Percentiles rank a stretch among this genome's conserved stretches.
phyloP scores from a whole-genome alignment of 2,329 filamentous ascomycete genomes.

The Mycocentrospora acerina region DNA sequence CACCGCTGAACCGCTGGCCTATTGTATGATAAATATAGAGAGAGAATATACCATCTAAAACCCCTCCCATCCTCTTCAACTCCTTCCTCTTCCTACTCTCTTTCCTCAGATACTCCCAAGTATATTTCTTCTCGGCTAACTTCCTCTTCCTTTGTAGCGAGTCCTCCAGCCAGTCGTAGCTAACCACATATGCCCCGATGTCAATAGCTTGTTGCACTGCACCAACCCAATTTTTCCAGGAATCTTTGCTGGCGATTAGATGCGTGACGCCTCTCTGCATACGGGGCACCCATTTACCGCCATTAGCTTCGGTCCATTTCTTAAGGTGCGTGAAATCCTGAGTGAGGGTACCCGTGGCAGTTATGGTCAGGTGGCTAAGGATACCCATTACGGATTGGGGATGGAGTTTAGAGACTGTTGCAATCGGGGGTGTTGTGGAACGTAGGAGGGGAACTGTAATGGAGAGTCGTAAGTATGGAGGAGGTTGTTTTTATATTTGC shows the following conservation, averaged over 20 bases:
- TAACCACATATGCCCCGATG: constrained; percentile 38
- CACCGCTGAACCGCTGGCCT: no score
- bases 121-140: constrained; percentile 37
- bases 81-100: constrained; percentile 37
- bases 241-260: constrained; percentile 65
- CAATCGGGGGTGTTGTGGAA: not conserved
- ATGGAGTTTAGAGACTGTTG: not conserved
- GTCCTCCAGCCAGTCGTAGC: constrained; percentile 52
- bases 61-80: constrained; percentile 25
- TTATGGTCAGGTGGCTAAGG: constrained; percentile 58
- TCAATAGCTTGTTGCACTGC: constrained; percentile 24
- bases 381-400: constrained; percentile 27
- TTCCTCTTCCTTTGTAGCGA: constrained; percentile 43
- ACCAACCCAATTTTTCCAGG: constrained; percentile 56
- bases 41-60: constrained; percentile 25
- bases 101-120: constrained; percentile 28
- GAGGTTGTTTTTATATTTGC: not conserved
- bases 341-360: constrained; percentile 61
- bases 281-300: constrained; percentile 57
- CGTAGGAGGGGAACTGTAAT: not conserved
- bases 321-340: constrained; percentile 55
- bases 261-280: constrained; percentile 67
- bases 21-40: no score
- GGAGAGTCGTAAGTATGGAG: not conserved
- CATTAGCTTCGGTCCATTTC: constrained; percentile 65